These are phyloP conservation scores for Fusarium musae DNA, from an alignment of 2,329 filamentous ascomycete species.

Conservation along the genomic window DNA sequence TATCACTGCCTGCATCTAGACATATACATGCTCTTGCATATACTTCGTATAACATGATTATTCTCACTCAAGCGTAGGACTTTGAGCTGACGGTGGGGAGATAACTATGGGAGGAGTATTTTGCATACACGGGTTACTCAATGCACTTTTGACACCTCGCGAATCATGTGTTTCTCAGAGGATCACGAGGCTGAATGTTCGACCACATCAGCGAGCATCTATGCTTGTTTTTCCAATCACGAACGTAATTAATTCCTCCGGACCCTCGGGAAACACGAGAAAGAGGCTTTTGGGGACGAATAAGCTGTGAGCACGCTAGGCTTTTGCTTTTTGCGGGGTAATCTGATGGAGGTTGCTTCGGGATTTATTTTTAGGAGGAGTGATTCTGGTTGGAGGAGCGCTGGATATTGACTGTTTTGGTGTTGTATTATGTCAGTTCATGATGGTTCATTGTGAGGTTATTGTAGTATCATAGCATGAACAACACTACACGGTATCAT, in stretches of 20 bases:
- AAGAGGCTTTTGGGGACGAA: constrained; percentile 25
- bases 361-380: constrained; percentile 29
- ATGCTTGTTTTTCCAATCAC: not conserved
- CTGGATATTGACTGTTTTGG: not conserved
- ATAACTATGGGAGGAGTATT: not conserved
- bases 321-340: constrained; percentile 28
- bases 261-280: constrained; percentile 21
- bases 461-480: not conserved
- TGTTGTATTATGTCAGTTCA: not conserved
- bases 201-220: not conserved
- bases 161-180: not conserved
- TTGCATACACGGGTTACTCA: constrained; percentile 4
- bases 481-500: not conserved
- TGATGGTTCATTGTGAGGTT: not conserved
- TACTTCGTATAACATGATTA: not conserved
- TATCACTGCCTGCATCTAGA: constrained; percentile 4
- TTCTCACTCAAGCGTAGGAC: not conserved
- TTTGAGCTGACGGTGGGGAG: constrained; percentile 8
- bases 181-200: constrained; percentile 1
- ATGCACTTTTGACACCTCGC: not conserved
- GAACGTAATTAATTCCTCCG: not conserved
- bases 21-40: not conserved
- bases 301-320: not conserved
- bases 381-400: not conserved
- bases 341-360: not conserved